Base-by-base conservation (phyloP, 768 basidiomycete species). In the Boletus subcaerulescens region DNA sequence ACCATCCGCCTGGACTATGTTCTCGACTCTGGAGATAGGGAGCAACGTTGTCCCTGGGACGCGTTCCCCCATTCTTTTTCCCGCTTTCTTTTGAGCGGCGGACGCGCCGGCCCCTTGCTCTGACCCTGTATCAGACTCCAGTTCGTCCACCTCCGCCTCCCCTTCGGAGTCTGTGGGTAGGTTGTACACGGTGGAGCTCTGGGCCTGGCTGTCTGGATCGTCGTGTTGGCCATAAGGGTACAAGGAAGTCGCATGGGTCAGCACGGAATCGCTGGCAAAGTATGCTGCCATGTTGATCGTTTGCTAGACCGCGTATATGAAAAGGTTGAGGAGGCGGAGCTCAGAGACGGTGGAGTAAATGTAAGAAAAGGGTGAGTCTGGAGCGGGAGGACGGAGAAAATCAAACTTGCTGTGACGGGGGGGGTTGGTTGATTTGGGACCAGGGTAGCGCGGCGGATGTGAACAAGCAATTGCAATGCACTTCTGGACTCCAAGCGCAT, bases 1-100 rank as follows among this genome's bases (percentile, higher is more conserved):
- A 84, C 89, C 88, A 58, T 93, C 89, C 13, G 88, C 85, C 63
- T 91, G 84, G 40, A 91, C 75, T 61, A 93, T 91, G 64, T 81
- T 86, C 70, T 92, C 88, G 39, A 94, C 68, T 58, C 83, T 80
- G 38, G 79, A 69, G 35, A 81, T 73, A 15, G 91, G 90, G 33
- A 93, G 73, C 3, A 88, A 71, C 5, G 83, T 84, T 43, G 86
- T 82, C 24, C 89, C 91, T 1, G 82, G 82, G 22, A 75, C 71
- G 59, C 86, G 83, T 53, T 75, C 74, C 46, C 69, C 69, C 42
- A 59, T 45, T 50, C 60, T 62, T 62, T 66, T 68, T 36, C 65
- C 71, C 12, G 55, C 56, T 31, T 62, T 65, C 58, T 69, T 71
- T 49, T 69, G 59, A 44, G 59, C 20, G 20, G 59, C 41, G 29